Conservation (phyloP, 371 early-diverging fungal species). For the Rhizopus sp. region DNA sequence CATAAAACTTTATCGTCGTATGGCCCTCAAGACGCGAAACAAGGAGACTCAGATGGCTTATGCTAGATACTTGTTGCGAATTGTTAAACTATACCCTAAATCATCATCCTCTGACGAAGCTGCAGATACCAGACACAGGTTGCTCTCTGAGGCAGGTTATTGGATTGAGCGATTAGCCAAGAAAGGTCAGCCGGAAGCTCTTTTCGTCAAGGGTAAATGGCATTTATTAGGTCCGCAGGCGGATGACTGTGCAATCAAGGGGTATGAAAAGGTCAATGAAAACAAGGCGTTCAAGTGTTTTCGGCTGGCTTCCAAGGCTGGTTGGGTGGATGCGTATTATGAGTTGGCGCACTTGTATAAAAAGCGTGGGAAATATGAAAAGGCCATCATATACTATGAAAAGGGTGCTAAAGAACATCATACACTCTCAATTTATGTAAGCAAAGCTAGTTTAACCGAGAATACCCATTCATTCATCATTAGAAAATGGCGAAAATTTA, state of each 20-base stretch:
- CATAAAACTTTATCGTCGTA: conserved; percentile 67
- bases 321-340: conserved; percentile 33
- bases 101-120: conserved; percentile 2
- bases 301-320: conserved; percentile 25
- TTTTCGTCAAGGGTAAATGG: conserved; percentile 71
- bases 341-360: conserved; percentile 45
- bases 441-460: conserved; percentile 8
- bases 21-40: conserved; percentile 75
- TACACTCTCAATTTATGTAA: conserved; percentile 67
- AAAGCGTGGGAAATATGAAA: conserved; percentile 54
- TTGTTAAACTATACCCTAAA: conserved; percentile 26
- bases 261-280: conserved; percentile 17
- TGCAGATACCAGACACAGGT: conserved; percentile 24
- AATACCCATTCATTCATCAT: neutral
- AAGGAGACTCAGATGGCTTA: conserved; percentile 67
- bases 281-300: conserved; percentile 46
- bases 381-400: conserved; percentile 73
- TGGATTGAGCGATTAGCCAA: conserved; percentile 74
- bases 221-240: conserved; percentile 58
- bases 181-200: conserved; percentile 69
- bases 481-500: conserved; percentile 24
- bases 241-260: conserved; percentile 22
- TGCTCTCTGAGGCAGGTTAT: conserved; percentile 64
- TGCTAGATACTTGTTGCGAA: conserved; percentile 69
- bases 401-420: conserved; percentile 73